phyloP scores from a whole-genome alignment of 768 basidiomycete species.

The Termitomyces sp. region DNA sequence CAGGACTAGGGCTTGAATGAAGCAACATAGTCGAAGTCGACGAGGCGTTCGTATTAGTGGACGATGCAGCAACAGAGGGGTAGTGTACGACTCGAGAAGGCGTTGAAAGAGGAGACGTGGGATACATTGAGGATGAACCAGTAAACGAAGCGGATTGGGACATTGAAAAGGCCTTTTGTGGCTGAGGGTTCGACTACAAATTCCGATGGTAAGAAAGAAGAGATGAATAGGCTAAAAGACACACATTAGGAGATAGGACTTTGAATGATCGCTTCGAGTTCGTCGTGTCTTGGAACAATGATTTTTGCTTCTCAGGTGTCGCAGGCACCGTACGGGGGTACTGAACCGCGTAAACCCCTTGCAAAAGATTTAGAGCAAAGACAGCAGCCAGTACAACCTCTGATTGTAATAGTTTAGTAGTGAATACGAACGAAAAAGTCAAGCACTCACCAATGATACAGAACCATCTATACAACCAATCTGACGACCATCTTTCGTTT shows the following conservation, averaged over 20 bases:
- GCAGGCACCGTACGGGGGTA: conserved; percentile 38
- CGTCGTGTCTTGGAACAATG: conserved; percentile 17
- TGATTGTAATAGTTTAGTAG: conserved; percentile 12
- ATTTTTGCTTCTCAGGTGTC: conserved; percentile 30
- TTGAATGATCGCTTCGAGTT: conserved; percentile 35
- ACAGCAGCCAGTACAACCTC: conserved; percentile 31
- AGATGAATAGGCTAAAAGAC: conserved; percentile 7
- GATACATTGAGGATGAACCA: conserved; percentile 25
- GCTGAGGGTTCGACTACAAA: conserved; percentile 35
- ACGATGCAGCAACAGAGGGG: conserved; percentile 25
- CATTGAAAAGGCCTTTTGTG: conserved; percentile 40
- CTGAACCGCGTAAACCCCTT: conserved; percentile 37
- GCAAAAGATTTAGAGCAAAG: conserved; percentile 37
- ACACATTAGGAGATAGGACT: conserved; percentile 38
- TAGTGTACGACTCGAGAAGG: conserved; percentile 37
- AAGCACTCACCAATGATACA: conserved; percentile 35
- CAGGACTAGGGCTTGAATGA: conserved; percentile 37
- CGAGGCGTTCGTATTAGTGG: conserved; percentile 30
- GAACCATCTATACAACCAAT: conserved; percentile 35
- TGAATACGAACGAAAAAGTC: background rate
- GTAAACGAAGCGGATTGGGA: conserved; percentile 32
- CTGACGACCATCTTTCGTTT: conserved; percentile 27
- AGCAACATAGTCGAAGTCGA: conserved; percentile 29
- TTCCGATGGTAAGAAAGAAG: background rate
- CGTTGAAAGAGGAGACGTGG: conserved; percentile 36